These are phyloP conservation scores for Populus tremula DNA, from an alignment of 345 rosid genomes.

Conservation along the genomic window DNA sequence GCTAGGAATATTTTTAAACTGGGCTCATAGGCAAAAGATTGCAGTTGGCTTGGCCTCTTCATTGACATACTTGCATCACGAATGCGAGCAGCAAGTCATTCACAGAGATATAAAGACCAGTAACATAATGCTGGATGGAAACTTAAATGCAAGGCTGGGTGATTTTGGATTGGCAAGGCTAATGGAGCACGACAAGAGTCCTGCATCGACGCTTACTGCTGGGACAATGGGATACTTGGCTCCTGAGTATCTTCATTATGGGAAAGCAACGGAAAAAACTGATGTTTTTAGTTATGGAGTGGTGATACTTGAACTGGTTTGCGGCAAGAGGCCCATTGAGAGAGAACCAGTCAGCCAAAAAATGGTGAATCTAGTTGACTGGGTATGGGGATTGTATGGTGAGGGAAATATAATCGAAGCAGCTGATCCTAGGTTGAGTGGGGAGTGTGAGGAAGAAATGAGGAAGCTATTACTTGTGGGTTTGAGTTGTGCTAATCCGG, in stretches of 20 bases:
- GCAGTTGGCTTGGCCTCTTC: conserved; percentile 79
- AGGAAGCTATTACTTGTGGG: conserved; percentile 80
- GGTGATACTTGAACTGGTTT: conserved; percentile 81
- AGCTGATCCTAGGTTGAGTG: conserved; percentile 66
- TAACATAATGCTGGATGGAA: conserved; percentile 80
- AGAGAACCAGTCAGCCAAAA: conserved; percentile 53
- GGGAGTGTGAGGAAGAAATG: conserved; percentile 65
- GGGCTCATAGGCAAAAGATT: conserved; percentile 72
- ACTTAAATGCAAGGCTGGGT: conserved; percentile 81
- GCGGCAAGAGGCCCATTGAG: conserved; percentile 92
- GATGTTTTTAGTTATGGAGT: conserved; percentile 90
- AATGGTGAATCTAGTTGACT: conserved; percentile 85
- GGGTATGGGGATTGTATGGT: conserved; percentile 78
- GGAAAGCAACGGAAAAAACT: conserved; percentile 85
- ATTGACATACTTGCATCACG: conserved; percentile 76
- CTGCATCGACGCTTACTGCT: conserved; percentile 87
- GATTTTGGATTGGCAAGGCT: conserved; percentile 95
- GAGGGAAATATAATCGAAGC: conserved; percentile 75
- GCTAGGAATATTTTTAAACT: conserved; percentile 42
- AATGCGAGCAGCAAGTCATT: conserved; percentile 92
- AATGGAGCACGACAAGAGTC: conserved; percentile 89
- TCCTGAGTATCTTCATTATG: conserved; percentile 92
- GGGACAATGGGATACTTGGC: conserved; percentile 98
- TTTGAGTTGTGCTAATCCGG: conserved; percentile 80
- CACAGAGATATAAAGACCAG: conserved; percentile 90